Percentiles rank a stretch among this genome's conserved stretches.
Conservation (phyloP, 257 asterid genomes). For the Echites panduratus region DNA sequence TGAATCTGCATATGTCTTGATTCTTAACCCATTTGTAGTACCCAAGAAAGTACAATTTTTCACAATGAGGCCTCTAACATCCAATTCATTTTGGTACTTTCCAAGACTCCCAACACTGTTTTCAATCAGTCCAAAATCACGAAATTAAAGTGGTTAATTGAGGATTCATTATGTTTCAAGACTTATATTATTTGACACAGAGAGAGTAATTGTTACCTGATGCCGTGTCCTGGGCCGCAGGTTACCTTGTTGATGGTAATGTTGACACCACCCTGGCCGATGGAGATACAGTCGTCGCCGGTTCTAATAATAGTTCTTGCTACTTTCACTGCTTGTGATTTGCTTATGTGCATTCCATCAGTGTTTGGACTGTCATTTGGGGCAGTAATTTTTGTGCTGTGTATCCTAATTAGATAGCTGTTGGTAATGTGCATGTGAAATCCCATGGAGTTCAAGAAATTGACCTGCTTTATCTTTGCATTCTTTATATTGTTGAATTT, state of each 20-base stretch:
- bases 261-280: constrained; percentile 54
- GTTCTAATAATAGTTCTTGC: constrained; percentile 36
- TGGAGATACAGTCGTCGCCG: constrained; percentile 61
- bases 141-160: too few species aligned
- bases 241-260: constrained; percentile 39
- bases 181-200: too few species aligned
- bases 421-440: constrained; percentile 59
- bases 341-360: constrained; percentile 58
- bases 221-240: constrained; percentile 73
- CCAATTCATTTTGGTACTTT: constrained; percentile 35
- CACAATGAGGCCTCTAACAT: constrained; percentile 48
- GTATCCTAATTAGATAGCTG: constrained; percentile 30
- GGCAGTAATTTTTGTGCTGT: constrained; percentile 29
- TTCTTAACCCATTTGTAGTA: constrained; percentile 56
- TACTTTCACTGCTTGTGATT: constrained; percentile 34
- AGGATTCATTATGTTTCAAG: too few species aligned
- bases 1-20: constrained; percentile 51
- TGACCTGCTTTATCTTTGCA: constrained; percentile 40
- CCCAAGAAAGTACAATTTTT: constrained; percentile 48
- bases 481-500: constrained; percentile 34
- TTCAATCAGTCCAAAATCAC: background rate
- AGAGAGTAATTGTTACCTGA: constrained; percentile 31
- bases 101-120: constrained; percentile 65
- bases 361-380: constrained; percentile 53
- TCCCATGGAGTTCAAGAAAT: constrained; percentile 55